A percentile compares a stretch with the other conserved stretches of the same genome.
phyloP scores from a whole-genome alignment of 257 asterid genomes.

The Nicotiana otophora region DNA sequence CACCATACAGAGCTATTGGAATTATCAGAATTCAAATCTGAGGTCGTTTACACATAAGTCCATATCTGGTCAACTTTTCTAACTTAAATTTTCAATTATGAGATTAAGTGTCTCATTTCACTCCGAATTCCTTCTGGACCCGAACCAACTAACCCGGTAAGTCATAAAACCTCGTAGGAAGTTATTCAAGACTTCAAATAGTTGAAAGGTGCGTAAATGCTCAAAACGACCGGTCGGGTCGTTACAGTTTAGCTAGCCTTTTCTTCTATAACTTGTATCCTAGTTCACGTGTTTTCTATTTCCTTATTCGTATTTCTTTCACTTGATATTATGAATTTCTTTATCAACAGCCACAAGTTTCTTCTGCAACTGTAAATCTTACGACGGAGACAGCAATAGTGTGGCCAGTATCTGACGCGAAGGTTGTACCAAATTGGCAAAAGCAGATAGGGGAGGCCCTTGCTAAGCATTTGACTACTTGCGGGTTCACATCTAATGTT shows the following conservation, averaged over 20 bases:
- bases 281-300: not conserved
- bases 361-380: slow-evolving; percentile 89
- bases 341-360: slow-evolving; percentile 75
- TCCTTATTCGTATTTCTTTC: not conserved
- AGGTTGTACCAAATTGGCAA: slow-evolving; percentile 71
- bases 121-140: too few species aligned
- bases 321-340: slow-evolving; percentile 10
- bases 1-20: too few species aligned
- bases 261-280: slow-evolving; percentile 2
- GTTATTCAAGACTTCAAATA: too few species aligned
- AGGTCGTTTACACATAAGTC: too few species aligned
- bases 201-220: too few species aligned
- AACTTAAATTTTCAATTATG: too few species aligned
- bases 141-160: too few species aligned
- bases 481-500: slow-evolving; percentile 76
- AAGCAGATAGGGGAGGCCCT: slow-evolving; percentile 83
- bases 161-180: too few species aligned
- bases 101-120: too few species aligned
- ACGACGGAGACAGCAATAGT: slow-evolving; percentile 89
- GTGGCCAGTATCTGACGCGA: slow-evolving; percentile 90
- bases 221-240: too few species aligned
- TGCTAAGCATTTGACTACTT: slow-evolving; percentile 85
- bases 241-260: not conserved
- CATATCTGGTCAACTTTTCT: too few species aligned
- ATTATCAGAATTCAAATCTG: too few species aligned